phyloP scores from a whole-genome alignment of 1,284 basidiomycete species.

The Thelephora terrestris region DNA sequence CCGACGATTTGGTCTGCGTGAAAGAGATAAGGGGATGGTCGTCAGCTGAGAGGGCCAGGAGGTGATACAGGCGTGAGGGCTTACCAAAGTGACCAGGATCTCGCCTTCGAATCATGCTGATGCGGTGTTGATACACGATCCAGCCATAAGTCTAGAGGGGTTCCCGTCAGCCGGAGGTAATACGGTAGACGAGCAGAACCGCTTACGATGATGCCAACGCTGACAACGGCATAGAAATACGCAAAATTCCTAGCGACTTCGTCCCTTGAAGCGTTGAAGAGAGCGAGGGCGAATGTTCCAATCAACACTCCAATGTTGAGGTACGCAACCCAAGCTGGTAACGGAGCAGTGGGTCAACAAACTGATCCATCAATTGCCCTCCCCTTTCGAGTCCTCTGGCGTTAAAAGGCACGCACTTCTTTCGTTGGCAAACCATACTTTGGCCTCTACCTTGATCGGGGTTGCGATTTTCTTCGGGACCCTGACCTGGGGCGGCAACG shows the following conservation, averaged over 20 bases:
- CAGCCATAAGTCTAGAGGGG: slow-evolving; percentile 71
- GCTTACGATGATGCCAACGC: slow-evolving; percentile 52
- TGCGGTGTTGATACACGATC: slow-evolving; percentile 77
- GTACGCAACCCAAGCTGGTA: slow-evolving; percentile 83
- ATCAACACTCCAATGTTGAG: slow-evolving; percentile 80
- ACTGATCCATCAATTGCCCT: not conserved
- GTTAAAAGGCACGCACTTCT: slow-evolving; percentile 49
- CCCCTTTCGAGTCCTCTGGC: not conserved
- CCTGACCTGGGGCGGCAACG: slow-evolving; percentile 47
- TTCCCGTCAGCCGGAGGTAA: not conserved
- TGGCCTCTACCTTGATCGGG: slow-evolving; percentile 88
- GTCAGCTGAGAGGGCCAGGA: slow-evolving; percentile 1
- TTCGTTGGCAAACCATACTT: slow-evolving; percentile 99
- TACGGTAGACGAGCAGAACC: not conserved
- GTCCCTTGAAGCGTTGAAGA: slow-evolving; percentile 83
- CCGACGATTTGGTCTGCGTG: slow-evolving; percentile 66
- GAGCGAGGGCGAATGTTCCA: slow-evolving; percentile 77
- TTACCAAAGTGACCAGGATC: slow-evolving; percentile 89
- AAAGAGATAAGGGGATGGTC: not conserved
- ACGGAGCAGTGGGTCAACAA: slow-evolving; percentile 3
- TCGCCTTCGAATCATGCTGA: slow-evolving; percentile 84
- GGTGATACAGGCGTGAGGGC: slow-evolving; percentile 14
- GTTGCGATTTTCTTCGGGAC: slow-evolving; percentile 85
- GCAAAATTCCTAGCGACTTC: slow-evolving; percentile 71
- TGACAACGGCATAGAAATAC: slow-evolving; percentile 76